Conservation (phyloP, 805 yeast species). For the Pichia cephalocereana region DNA sequence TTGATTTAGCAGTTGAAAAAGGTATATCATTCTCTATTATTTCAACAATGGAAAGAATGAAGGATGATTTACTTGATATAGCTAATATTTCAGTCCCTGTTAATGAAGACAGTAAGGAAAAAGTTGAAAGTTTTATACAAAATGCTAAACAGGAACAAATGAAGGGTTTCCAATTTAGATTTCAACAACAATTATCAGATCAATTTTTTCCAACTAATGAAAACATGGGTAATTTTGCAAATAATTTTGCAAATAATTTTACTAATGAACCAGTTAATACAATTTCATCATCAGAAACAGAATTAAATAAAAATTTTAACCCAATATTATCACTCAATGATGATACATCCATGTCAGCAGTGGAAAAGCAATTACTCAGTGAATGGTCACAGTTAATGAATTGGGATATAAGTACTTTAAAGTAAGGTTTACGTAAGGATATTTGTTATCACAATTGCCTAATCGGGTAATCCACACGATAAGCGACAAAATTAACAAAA, state of each 20-base stretch:
- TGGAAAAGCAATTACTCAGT: neutral
- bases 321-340: neutral
- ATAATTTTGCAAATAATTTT: too few species aligned
- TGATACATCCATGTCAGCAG: neutral
- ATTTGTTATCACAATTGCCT: neutral
- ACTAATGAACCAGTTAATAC: too few species aligned
- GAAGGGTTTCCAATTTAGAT: neutral
- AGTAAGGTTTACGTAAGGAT: neutral
- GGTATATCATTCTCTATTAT: neutral
- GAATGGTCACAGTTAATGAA: neutral
- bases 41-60: neutral
- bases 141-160: neutral
- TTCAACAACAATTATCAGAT: neutral
- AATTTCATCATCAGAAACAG: too few species aligned
- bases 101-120: neutral
- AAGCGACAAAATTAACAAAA: neutral
- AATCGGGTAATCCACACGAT: neutral
- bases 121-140: neutral
- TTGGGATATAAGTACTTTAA: neutral
- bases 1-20: neutral
- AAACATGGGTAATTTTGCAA: too few species aligned
- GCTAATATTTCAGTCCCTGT: slow-evolving; percentile 1
- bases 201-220: too few species aligned
- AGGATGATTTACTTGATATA: neutral
- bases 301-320: too few species aligned